Percentiles rank a stretch among this genome's conserved stretches.
phyloP scores from a whole-genome alignment of 2,329 filamentous ascomycete genomes.

The Alternaria infectoria region DNA sequence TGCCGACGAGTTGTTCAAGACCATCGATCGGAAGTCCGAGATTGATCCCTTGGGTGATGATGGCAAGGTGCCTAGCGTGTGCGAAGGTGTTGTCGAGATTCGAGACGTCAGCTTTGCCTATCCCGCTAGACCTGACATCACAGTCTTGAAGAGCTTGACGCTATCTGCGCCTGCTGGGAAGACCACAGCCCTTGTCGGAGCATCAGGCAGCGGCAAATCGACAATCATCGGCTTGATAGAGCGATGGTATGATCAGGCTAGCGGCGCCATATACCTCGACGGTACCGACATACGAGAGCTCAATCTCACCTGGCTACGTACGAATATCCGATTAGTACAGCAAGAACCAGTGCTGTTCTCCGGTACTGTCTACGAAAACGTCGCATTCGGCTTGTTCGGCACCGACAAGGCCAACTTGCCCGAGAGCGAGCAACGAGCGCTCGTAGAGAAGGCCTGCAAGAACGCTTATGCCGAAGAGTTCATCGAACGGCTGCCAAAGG shows the following conservation, averaged over 20 bases:
- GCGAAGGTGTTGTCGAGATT: constrained; percentile 69
- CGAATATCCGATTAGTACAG: constrained; percentile 87
- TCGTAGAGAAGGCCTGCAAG: constrained; percentile 79
- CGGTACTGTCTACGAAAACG: constrained; percentile 87
- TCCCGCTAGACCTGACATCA: constrained; percentile 86
- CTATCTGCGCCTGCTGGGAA: constrained; percentile 85
- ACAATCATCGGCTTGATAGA: constrained; percentile 81
- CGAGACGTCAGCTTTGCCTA: constrained; percentile 88
- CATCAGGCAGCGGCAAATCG: constrained; percentile 92
- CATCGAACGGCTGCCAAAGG: constrained; percentile 65
- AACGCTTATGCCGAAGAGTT: constrained; percentile 97
- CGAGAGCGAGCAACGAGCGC: constrained; percentile 67
- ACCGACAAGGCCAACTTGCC: constrained; percentile 62
- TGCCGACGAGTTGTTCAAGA: constrained; percentile 50
- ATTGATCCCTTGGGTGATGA: constrained; percentile 62
- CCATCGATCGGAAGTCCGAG: constrained; percentile 80
- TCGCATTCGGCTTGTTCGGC: constrained; percentile 78
- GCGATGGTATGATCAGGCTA: constrained; percentile 54
- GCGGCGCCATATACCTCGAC: constrained; percentile 35
- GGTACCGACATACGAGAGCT: constrained; percentile 72
- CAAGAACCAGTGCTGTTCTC: constrained; percentile 92
- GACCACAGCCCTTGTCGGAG: constrained; percentile 89
- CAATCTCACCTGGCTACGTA: constrained; percentile 88
- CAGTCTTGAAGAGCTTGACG: constrained; percentile 82
- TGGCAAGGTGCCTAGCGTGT: constrained; percentile 28